Evolutionary conservation across 148 eudicot genomes (phyloP), one percentile per base, ranked within the genome.

Genomic region (Cornus kousa): DNA sequence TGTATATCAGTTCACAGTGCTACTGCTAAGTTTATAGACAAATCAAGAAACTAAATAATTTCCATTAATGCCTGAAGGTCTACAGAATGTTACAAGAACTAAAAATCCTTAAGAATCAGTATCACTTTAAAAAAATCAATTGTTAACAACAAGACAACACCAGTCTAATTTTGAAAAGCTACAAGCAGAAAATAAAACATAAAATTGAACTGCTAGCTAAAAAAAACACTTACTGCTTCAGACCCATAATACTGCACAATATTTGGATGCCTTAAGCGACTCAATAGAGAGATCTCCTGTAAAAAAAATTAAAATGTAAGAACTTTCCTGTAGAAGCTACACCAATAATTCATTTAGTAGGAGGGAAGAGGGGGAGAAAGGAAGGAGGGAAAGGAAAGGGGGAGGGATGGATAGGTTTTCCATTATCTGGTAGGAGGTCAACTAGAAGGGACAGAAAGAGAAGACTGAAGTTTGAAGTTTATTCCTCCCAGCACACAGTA

Each of bases 241-340:
- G 91, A 88, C 35, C 99, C 99, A 85, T 93, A 91, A 81, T 96
- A 96, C 86, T 89, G 99, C 87, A 96, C 99, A 50, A 96, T 96
- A 78, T 96, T 93, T 68, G 93, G 99, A 86, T 96, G 99, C 23
- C 91, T 86, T 72, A 92, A 81, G 74, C 94, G 91, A 80, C 98
- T 92, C 88, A 96, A 82, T 77, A 95, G 80, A 68, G 87, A 60
- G 72, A 95, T 89, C 84, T 95, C 98, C 98, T 95, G 94, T 77
- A 31, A 85, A 74, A 83, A 69, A 43, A 43, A 43, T 7, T 5
- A 37, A 39, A 72, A 80, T 68, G 77, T 75, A 70, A 75, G 81
- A 78, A 81, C 50, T 28, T 75, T 64, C 37, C 23, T 16, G 65
- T 31, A 57, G 57, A 28, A 77, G 10, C 14, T 16, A 53, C 59